These are phyloP conservation scores for Dictyostelium citrinum DNA, from an alignment of 78 protist genomes.

Conservation along the genomic window DNA sequence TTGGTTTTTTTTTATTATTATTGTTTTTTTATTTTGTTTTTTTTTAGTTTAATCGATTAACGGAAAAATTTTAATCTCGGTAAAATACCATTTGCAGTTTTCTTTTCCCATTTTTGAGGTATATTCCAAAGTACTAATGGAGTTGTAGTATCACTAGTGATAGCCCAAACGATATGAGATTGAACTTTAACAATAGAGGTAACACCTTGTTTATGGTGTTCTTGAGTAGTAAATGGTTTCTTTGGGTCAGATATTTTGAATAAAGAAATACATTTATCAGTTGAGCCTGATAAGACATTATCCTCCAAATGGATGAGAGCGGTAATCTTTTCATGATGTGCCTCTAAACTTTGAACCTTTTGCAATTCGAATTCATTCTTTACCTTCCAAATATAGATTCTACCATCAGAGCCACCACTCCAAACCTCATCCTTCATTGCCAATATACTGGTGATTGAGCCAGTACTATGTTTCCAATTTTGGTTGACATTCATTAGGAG, in stretches of 20 bases:
- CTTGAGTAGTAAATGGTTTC: neutral
- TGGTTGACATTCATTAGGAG: neutral
- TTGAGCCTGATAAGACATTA: slow-evolving; percentile 19
- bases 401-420: slow-evolving; percentile 72
- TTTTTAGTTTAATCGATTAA: neutral
- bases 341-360: slow-evolving; percentile 17
- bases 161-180: slow-evolving; percentile 60
- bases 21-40: neutral
- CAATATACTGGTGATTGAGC: slow-evolving; percentile 2
- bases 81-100: slow-evolving; percentile 13
- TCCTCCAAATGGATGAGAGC: slow-evolving; percentile 37
- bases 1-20: neutral
- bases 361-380: slow-evolving; percentile 43
- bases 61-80: slow-evolving; percentile 34
- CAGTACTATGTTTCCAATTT: slow-evolving; percentile 59
- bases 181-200: slow-evolving; percentile 54
- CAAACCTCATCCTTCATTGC: slow-evolving; percentile 67
- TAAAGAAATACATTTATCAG: slow-evolving; percentile 19
- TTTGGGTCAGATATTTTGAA: slow-evolving; percentile 17
- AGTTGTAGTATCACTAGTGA: slow-evolving; percentile 33
- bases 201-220: slow-evolving; percentile 50
- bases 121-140: slow-evolving; percentile 65
- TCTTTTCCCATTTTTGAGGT: slow-evolving; percentile 64
- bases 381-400: slow-evolving; percentile 51
- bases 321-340: slow-evolving; percentile 46